Percentiles rank a stretch among this genome's conserved stretches.
Conservation (phyloP, 495 filamentous ascomycete genomes). For the Aspergillus taichungensis region DNA sequence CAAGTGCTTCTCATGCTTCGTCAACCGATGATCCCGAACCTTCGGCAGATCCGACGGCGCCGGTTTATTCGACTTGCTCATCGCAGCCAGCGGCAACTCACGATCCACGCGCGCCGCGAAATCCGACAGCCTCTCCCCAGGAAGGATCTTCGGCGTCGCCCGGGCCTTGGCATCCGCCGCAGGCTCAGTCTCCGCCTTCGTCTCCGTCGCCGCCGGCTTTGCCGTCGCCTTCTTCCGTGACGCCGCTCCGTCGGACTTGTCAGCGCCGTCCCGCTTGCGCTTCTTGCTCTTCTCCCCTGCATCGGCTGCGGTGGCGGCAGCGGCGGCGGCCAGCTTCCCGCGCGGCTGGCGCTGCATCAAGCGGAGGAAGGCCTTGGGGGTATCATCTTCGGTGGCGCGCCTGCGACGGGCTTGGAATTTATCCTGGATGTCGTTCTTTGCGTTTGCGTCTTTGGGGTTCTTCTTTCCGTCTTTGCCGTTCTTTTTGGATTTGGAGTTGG, state of each 20-base stretch:
- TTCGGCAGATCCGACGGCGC: conserved; percentile 19
- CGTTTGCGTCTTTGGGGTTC: conserved; percentile 14
- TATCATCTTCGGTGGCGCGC: conserved; percentile 56
- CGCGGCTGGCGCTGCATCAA: conserved; percentile 59
- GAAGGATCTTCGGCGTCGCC: conserved; percentile 58
- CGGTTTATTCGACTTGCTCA: conserved; percentile 35
- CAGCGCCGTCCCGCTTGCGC: conserved; percentile 24
- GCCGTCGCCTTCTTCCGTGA: conserved; percentile 7
- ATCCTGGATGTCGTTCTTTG: conserved; percentile 11
- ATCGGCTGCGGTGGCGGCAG: conserved; percentile 62
- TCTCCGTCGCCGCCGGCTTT: conserved; percentile 2
- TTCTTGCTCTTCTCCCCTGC: conserved; percentile 50
- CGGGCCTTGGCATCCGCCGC: not conserved
- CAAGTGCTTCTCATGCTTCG: conserved; percentile 76
- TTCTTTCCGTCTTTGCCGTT: conserved; percentile 14
- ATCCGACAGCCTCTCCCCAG: conserved; percentile 72
- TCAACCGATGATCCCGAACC: conserved; percentile 51
- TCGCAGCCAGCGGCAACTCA: conserved; percentile 61
- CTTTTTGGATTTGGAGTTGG: conserved; percentile 16
- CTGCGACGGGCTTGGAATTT: conserved; percentile 31
- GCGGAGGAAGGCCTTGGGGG: conserved; percentile 74
- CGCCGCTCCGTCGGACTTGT: conserved; percentile 5
- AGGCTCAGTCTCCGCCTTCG: conserved; percentile 1
- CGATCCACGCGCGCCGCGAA: conserved; percentile 82
- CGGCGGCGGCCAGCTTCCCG: conserved; percentile 40